Base-by-base conservation (phyloP, 371 early-diverging fungal species). In the Mucor lusitanicus region DNA sequence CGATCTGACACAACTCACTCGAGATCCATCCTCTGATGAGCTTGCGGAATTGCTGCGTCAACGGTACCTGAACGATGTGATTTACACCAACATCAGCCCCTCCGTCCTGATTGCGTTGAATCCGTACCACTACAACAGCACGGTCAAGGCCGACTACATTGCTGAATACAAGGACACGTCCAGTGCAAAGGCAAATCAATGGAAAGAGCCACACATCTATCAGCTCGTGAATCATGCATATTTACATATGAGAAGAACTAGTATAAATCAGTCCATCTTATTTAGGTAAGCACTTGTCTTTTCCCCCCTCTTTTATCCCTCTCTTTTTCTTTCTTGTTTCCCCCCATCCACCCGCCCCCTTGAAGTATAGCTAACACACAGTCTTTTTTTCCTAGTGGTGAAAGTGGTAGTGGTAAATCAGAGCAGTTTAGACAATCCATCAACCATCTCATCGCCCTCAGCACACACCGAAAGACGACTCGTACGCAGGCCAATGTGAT, bases 401-500 rank as follows among this genome's bases (percentile, higher is more conserved):
- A 95, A 69, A 82, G 90, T 37, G 95, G 91, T n/a, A 88, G 93
- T 60, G 97, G 97, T 57, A 97, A 95, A 78, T 85, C 94, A 3
- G 90, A 91, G 68, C 84, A 87, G 42, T 81, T 83, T 28, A 79
- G 80, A 48, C 76, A 88, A 62, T 79, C 91, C 12, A 69, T 90
- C 21, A 82, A 89, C n/a, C 86, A 91, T 65, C 79, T 93, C 19
- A 83, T 88, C 64, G 89, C 87, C 32, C 77, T 94, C 30, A 84
- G 88, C 69, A 88, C 90, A 61, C 85, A 91, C 42, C 88, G 89
- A 67, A 94, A 93, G 69, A 91, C 94, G 74, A 84, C 89, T 61
- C 85, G 88, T 64, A 74, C 91, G n/a, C 93, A 92, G 60, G 82
- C 84, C 44, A 88, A 89, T 65, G 74, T 94, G 40, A 77, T 89